Evolutionary conservation across 2,329 filamentous ascomycete species (phyloP), one percentile per base, ranked within the genome.

Genomic region (Penicillium expansum): DNA sequence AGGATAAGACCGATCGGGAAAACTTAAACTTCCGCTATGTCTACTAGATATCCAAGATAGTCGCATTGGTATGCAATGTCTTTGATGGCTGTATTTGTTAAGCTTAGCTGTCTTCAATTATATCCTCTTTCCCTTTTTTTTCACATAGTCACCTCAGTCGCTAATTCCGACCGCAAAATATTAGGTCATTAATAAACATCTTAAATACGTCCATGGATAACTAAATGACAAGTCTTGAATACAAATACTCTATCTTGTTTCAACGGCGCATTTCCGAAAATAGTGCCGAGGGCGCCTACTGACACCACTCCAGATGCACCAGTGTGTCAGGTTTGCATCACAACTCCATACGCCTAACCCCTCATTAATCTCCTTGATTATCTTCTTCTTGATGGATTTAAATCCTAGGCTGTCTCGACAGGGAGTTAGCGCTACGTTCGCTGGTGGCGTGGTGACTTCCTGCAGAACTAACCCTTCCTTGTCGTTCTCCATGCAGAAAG

Each of bases 1-100:
- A 86, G 66, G 85, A 87, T 67, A 73, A 85, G 67, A 87, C 85
- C 6, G 85, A 87, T 67, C 76, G 73, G 70, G 81, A 86, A 76
- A 87, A 87, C 65, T 64, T 79, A 29, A 82, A 82, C 59, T 86
- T 86, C 70, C 76, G 83, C 57, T 86, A 87, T 65, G 79, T 83
- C 6, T 79, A 76, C 67, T 80, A 74, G 47, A 37, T 39, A 35
- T 16, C 7, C 39, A 18, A 43, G 2, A 18, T 27, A n/a, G 10
- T 14, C 32, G 20, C 4, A 9, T 10, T 10, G 37, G 22, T 20
- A 14, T 16, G 24, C 5, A 1, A n/a, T 24, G 2, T 43, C 5
- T 3, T 43, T 22, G 7, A 0, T 2, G n/a, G 18, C 18, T 14
- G n/a, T 22, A n/a, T 6, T n/a, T 32, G 10, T 27, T 27, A 8